Conservation (phyloP, 1,284 basidiomycete species). For the Xanthoconium separans region DNA sequence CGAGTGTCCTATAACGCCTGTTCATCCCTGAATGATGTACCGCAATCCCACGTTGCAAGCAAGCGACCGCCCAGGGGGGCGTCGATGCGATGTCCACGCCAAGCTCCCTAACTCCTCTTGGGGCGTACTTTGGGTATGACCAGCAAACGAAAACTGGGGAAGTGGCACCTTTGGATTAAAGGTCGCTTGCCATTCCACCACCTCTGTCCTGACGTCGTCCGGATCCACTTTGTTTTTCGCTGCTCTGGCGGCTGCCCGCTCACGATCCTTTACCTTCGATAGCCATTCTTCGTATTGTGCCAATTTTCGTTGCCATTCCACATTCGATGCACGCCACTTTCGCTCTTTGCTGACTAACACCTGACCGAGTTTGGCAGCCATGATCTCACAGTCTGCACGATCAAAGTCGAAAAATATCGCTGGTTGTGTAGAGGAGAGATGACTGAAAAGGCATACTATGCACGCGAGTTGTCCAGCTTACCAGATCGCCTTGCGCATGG, state of each 20-base stretch:
- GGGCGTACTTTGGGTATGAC: conserved; percentile 42
- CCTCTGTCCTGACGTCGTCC: conserved; percentile 30
- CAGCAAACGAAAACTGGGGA: conserved; percentile 59
- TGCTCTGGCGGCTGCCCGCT: conserved; percentile 38
- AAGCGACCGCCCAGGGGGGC: conserved; percentile 44
- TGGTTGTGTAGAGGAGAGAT: conserved; percentile 40
- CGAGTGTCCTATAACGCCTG: conserved; percentile 54
- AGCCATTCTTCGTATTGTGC: conserved; percentile 53
- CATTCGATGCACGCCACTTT: conserved; percentile 47
- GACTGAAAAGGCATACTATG: neutral
- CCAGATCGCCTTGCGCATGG: conserved; percentile 48
- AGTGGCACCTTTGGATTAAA: conserved; percentile 61
- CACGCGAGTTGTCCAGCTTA: conserved; percentile 32
- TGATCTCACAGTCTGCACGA: conserved; percentile 55
- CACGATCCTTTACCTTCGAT: conserved; percentile 42
- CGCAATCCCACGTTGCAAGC: conserved; percentile 58
- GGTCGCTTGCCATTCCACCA: conserved; percentile 45
- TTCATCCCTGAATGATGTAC: conserved; percentile 73
- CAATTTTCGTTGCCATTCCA: conserved; percentile 53
- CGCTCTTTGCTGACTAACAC: conserved; percentile 44
- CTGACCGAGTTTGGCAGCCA: conserved; percentile 41
- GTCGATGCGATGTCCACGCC: conserved; percentile 35
- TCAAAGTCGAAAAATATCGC: conserved; percentile 69
- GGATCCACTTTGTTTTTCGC: conserved; percentile 36
- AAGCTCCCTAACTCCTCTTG: conserved; percentile 48